Evolutionary conservation across 1,139 yeast genomes (phyloP).

Genomic region (Geotrichum siamense): DNA sequence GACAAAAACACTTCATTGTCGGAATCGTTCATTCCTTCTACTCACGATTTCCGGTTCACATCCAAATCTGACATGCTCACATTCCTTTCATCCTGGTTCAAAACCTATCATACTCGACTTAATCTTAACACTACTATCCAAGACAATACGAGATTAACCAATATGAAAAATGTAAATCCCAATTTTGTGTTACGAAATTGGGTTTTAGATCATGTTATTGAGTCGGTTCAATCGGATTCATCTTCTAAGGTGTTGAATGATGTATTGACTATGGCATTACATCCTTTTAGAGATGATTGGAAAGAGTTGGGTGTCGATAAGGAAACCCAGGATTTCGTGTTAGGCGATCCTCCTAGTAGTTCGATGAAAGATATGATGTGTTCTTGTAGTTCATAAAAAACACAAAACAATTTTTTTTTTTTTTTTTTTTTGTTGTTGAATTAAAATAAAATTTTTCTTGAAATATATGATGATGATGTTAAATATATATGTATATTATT

Average conservation of each 20-base stretch:
- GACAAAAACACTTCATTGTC: constrained; percentile 9
- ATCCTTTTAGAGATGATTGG: constrained; percentile 36
- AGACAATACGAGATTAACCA: constrained; percentile 33
- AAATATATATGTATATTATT: too few relatives aligned
- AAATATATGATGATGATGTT: too few relatives aligned
- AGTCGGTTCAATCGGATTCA: constrained; percentile 25
- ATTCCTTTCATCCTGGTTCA: constrained; percentile 35
- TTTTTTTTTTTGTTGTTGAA: too few relatives aligned
- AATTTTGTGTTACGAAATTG: constrained; percentile 76
- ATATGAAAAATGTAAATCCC: constrained; percentile 57
- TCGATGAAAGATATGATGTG: constrained; percentile 28
- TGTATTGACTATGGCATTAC: constrained; percentile 33
- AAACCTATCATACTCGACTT: constrained; percentile 38
- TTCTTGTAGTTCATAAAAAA: constrained; percentile 29
- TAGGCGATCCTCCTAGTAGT: constrained; percentile 25
- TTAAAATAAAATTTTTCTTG: too few relatives aligned
- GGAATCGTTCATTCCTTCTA: background rate
- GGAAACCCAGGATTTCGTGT: constrained; percentile 22
- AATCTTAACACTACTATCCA: constrained; percentile 36
- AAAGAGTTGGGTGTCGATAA: constrained; percentile 24
- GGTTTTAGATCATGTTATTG: constrained; percentile 77
- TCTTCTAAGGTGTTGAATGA: constrained; percentile 28
- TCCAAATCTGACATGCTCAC: background rate
- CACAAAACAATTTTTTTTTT: too few relatives aligned
- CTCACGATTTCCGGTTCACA: background rate